These are phyloP conservation scores for Artemisia tridentata DNA, from an alignment of 129 eudicot species.

Conservation along the genomic window DNA sequence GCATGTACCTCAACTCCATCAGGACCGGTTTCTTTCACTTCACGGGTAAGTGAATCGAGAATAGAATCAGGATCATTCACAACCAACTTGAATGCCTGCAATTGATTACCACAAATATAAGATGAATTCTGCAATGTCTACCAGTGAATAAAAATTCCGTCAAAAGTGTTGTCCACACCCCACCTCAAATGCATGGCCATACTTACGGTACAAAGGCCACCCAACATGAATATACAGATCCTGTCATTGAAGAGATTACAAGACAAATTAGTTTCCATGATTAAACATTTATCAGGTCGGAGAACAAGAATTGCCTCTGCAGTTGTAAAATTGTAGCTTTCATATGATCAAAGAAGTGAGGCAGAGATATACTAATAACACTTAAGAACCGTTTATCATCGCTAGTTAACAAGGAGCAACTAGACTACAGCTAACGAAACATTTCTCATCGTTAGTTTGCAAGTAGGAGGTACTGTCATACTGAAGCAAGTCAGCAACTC, in stretches of 20 bases:
- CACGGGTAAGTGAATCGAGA: slow-evolving; percentile 73
- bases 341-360: not conserved
- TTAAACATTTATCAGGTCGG: not conserved
- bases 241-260: slow-evolving; percentile 35
- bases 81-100: slow-evolving; percentile 79
- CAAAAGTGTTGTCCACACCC: slow-evolving; percentile 13
- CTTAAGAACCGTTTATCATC: no score
- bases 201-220: slow-evolving; percentile 91
- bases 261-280: slow-evolving; percentile 21
- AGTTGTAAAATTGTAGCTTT: not conserved
- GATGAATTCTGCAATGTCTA: not conserved
- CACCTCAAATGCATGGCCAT: slow-evolving; percentile 98
- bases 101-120: slow-evolving; percentile 10
- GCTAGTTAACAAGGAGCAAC: no score
- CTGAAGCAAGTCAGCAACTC: no score
- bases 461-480: no score
- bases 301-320: not conserved
- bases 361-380: no score
- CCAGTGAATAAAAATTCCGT: not conserved
- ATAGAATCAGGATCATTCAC: slow-evolving; percentile 89
- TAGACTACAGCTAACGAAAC: no score
- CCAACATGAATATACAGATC: slow-evolving; percentile 87
- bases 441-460: no score
- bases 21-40: slow-evolving; percentile 80
- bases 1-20: slow-evolving; percentile 83